Conservation (phyloP, 2,329 filamentous ascomycete species). For the Blastomyces emzantsi region DNA sequence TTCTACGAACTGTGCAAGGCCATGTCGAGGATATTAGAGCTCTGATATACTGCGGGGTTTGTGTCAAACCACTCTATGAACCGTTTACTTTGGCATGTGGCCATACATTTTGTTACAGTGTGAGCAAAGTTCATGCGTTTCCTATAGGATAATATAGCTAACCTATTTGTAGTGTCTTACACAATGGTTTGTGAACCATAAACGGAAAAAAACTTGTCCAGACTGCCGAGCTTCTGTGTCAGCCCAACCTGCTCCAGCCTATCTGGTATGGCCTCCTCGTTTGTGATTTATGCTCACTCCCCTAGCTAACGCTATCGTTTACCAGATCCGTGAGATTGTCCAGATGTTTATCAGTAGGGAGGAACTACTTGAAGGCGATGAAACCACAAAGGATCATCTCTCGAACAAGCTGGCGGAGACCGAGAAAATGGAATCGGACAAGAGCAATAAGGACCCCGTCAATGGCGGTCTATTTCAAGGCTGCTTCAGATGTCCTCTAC, state of each 20-base stretch:
- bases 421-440: conserved; percentile 51
- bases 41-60: conserved; percentile 59
- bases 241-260: conserved; percentile 54
- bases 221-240: conserved; percentile 55
- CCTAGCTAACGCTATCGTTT: conserved; percentile 7
- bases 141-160: conserved; percentile 17
- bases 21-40: conserved; percentile 54
- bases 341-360: conserved; percentile 51
- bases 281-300: not conserved
- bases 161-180: conserved; percentile 43
- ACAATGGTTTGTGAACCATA: conserved; percentile 47
- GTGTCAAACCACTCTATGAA: conserved; percentile 59
- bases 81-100: conserved; percentile 60
- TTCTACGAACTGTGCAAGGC: conserved; percentile 37
- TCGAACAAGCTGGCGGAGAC: conserved; percentile 52
- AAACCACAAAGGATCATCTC: conserved; percentile 54
- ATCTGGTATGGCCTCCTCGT: conserved; percentile 41
- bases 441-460: conserved; percentile 40
- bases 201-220: conserved; percentile 56
- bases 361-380: conserved; percentile 54
- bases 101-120: conserved; percentile 63
- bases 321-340: conserved; percentile 55
- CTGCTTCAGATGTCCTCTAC: conserved; percentile 38
- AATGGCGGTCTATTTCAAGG: conserved; percentile 56
- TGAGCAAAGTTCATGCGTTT: conserved; percentile 26